phyloP scores from a whole-genome alignment of 2,329 filamentous ascomycete genomes.

The Epichloe brachyelytri region DNA sequence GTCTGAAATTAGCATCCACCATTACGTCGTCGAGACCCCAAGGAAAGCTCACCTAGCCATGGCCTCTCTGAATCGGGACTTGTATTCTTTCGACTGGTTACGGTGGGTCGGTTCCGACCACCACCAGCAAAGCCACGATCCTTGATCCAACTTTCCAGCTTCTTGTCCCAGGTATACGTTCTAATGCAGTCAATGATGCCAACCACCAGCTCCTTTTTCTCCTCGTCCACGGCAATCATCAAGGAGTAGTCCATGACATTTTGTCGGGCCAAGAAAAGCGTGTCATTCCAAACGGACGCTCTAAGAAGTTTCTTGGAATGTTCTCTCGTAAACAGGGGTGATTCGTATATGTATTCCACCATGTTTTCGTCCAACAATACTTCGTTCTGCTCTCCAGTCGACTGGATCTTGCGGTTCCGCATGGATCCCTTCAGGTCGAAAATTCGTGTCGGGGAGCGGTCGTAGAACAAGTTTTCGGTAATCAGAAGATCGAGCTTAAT shows the following conservation, averaged over 20 bases:
- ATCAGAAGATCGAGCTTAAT: conserved; percentile 89
- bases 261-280: conserved; percentile 82
- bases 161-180: conserved; percentile 99
- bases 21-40: not conserved
- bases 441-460: conserved; percentile 75
- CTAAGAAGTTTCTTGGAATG: conserved; percentile 90
- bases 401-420: conserved; percentile 95
- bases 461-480: conserved; percentile 98
- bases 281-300: conserved; percentile 94
- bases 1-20: not conserved
- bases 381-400: conserved; percentile 90
- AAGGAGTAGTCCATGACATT: conserved; percentile 99
- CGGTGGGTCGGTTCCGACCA: conserved; percentile 74
- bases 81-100: conserved; percentile 95
- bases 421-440: conserved; percentile 97
- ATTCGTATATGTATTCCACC: conserved; percentile 98
- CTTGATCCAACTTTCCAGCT: conserved; percentile 99
- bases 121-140: conserved; percentile 73
- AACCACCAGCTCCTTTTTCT: conserved; percentile 79
- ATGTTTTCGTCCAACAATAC: conserved; percentile 97
- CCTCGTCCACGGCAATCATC: conserved; percentile 95
- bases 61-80: conserved; percentile 85
- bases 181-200: conserved; percentile 98
- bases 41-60: conserved; percentile 67
- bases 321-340: conserved; percentile 85